Base-by-base conservation (phyloP, 2,329 filamentous ascomycete species). In the Claviceps sp. region DNA sequence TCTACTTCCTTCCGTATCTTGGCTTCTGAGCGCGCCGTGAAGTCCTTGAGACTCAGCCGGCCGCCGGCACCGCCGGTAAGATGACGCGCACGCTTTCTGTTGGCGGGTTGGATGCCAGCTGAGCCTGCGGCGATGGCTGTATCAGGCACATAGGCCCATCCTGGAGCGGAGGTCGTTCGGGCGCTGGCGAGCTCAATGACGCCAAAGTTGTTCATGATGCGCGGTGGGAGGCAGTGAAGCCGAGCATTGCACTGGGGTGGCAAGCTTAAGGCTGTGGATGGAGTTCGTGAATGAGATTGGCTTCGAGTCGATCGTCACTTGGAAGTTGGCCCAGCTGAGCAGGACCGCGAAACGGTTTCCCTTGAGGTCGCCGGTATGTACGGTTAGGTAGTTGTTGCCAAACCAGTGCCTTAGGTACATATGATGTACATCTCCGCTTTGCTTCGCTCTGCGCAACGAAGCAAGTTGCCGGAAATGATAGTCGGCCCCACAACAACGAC, bases 121-220 rank as follows among this genome's bases (percentile, higher is more conserved):
- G 79, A 74, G 13, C 78, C 53, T 2, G 54, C 75, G 52, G 79
- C 75, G 52, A 78, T 75, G 43, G 66, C 77, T 64, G 78, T 82
- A 63, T 95, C 88, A 34, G 89, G 83, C 1, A 96, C 87, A 65
- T 95, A 95, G 13, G 88, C 88, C 85, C 89, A 97, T 62, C 91
- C 91, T 1, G 91, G 89, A 1, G 88, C 86, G 45, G 78, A 73
- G 45, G 80, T 79, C 16, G 81, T 82, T 55, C 81, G 81, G 30
- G 81, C 73, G 62, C 80, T 82, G 38, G 88, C 86, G 53, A 96
- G 73, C 60, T 95, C 85, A 68, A 94, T 83, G 61, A 97, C 88
- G 61, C 86, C 85, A 59, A 85, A 84, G 61, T 82, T 81, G 63
- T 81, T 78, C 76, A 81, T 83, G 47, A 51, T 64, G 54, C 37